phyloP scores from a whole-genome alignment of 2,329 filamentous ascomycete genomes.

The Kalaharituber pfeilii region DNA sequence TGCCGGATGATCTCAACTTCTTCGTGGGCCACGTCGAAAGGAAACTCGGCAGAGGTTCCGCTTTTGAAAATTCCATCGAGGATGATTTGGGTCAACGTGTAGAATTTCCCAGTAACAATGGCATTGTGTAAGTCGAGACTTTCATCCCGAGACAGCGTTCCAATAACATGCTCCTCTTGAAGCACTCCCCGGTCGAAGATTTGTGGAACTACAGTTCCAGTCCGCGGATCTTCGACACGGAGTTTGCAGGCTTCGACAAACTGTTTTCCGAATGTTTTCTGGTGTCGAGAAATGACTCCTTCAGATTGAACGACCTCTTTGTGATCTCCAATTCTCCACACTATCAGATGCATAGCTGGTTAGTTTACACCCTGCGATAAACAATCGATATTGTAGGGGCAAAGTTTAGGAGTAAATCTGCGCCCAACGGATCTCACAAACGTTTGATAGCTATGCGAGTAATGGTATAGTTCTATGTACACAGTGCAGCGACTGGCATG shows the following conservation, averaged over 20 bases:
- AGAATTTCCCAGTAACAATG: constrained; percentile 20
- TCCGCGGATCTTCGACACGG: background rate
- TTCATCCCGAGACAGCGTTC: background rate
- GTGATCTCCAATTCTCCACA: constrained; percentile 7
- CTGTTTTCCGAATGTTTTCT: background rate
- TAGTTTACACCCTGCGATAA: background rate
- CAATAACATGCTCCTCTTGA: background rate
- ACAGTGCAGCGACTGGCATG: background rate
- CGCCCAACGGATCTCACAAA: too few relatives aligned
- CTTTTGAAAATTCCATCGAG: constrained; percentile 13
- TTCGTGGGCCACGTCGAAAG: constrained; percentile 22
- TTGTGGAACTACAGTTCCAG: background rate
- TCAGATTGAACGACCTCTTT: constrained; percentile 6
- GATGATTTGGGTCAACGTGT: constrained; percentile 21
- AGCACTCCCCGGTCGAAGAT: background rate
- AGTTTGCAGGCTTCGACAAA: constrained; percentile 4
- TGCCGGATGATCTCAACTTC: constrained; percentile 22
- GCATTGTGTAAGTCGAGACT: constrained; percentile 4
- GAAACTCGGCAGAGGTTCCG: constrained; percentile 19
- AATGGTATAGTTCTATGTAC: too few relatives aligned
- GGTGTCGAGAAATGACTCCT: background rate
- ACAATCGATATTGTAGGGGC: too few relatives aligned
- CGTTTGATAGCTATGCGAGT: too few relatives aligned
- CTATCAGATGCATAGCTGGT: background rate
- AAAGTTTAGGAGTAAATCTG: too few relatives aligned